A percentile compares a stretch with the other conserved stretches of the same genome.
phyloP scores from a whole-genome alignment of 2,329 filamentous ascomycete genomes.

The Dactylellina haptotyla region DNA sequence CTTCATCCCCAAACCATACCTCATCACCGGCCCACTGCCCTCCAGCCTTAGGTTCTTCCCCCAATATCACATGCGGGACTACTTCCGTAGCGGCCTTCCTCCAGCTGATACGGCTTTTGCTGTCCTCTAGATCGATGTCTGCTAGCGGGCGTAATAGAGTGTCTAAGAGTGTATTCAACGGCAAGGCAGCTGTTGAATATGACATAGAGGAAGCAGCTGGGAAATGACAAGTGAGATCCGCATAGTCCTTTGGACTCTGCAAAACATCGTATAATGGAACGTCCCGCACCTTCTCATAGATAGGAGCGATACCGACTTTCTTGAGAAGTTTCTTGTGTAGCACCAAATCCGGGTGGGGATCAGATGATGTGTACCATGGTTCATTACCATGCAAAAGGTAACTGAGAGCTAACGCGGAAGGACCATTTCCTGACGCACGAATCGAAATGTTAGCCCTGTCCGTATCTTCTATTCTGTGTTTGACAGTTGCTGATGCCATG shows the following conservation, averaged over 20 bases:
- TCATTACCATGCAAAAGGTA: constrained; percentile 72
- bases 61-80: constrained; percentile 68
- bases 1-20: constrained; percentile 57
- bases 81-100: constrained; percentile 65
- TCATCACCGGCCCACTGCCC: constrained; percentile 71
- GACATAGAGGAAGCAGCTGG: constrained; percentile 66
- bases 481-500: too few species aligned
- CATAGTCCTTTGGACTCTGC: constrained; percentile 65
- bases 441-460: not conserved
- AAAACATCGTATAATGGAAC: constrained; percentile 62
- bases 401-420: constrained; percentile 71
- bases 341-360: constrained; percentile 68
- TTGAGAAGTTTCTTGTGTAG: constrained; percentile 65
- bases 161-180: constrained; percentile 70
- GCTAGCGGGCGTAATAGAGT: constrained; percentile 70
- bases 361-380: constrained; percentile 66
- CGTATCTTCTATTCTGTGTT: too few species aligned
- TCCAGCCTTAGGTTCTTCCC: constrained; percentile 66
- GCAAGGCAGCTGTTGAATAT: constrained; percentile 71
- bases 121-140: constrained; percentile 67
- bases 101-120: constrained; percentile 68
- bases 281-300: constrained; percentile 28
- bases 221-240: constrained; percentile 69
- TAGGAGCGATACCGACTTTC: constrained; percentile 10
- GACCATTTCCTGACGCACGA: constrained; percentile 67